These are phyloP conservation scores for Chalaropsis ovoidea DNA, from an alignment of 2,329 filamentous ascomycete genomes.

Conservation along the genomic window DNA sequence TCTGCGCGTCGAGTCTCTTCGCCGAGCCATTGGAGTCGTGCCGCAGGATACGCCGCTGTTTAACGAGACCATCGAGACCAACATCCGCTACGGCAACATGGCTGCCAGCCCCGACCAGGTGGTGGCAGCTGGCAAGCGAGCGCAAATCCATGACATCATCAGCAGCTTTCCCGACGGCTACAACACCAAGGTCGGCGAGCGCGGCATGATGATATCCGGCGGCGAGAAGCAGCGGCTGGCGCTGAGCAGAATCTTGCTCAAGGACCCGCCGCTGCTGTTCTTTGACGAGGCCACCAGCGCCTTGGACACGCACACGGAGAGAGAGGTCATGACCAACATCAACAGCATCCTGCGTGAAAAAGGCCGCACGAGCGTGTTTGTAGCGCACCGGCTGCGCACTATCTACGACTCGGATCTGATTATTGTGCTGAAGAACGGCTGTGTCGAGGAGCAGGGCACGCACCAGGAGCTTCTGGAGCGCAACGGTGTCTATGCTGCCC, in stretches of 20 bases:
- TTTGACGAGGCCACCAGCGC: slow-evolving; percentile 93
- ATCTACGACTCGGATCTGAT: slow-evolving; percentile 92
- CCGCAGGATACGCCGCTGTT: slow-evolving; percentile 95
- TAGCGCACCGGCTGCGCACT: slow-evolving; percentile 82
- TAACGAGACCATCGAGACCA: slow-evolving; percentile 92
- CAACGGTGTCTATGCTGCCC: slow-evolving; percentile 71
- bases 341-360: slow-evolving; percentile 87
- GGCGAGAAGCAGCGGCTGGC: slow-evolving; percentile 90
- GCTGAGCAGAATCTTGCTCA: slow-evolving; percentile 71
- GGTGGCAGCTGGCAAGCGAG: slow-evolving; percentile 65
- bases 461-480: slow-evolving; percentile 73
- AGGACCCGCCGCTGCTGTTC: slow-evolving; percentile 82
- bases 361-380: slow-evolving; percentile 80
- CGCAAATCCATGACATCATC: slow-evolving; percentile 76
- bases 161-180: slow-evolving; percentile 77
- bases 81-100: slow-evolving; percentile 85
- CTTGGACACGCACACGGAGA: slow-evolving; percentile 86
- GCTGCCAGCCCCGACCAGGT: slow-evolving; percentile 65
- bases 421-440: slow-evolving; percentile 75
- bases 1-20: slow-evolving; percentile 70
- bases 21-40: slow-evolving; percentile 82
- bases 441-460: slow-evolving; percentile 79
- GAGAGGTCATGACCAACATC: slow-evolving; percentile 81
- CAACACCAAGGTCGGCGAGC: slow-evolving; percentile 80
- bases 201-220: slow-evolving; percentile 92